phyloP scores from a whole-genome alignment of 345 rosid species.

The Lepidium aucheri region DNA sequence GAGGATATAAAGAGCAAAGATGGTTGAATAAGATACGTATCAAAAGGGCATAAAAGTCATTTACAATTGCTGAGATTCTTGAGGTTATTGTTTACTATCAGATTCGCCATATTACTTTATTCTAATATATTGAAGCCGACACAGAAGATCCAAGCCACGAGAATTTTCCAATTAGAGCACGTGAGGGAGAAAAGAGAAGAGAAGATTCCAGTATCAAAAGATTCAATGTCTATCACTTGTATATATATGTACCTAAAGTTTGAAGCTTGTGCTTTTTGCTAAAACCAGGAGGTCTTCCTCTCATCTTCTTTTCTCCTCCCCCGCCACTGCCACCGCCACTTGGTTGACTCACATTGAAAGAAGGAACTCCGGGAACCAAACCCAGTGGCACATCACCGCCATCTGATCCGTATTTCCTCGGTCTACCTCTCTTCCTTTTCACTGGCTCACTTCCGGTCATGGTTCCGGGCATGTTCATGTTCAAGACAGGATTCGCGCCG shows the following conservation, averaged over 20 bases:
- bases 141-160: background rate
- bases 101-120: slow-evolving; percentile 13
- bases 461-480: slow-evolving; percentile 41
- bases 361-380: slow-evolving; percentile 41
- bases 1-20: background rate
- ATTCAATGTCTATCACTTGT: background rate
- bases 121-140: slow-evolving; percentile 20
- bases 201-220: slow-evolving; percentile 1
- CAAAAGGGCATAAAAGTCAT: slow-evolving; percentile 3
- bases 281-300: slow-evolving; percentile 51
- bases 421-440: slow-evolving; percentile 81
- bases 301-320: slow-evolving; percentile 40
- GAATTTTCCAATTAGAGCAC: slow-evolving; percentile 8
- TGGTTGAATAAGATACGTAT: background rate
- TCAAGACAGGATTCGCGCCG: background rate
- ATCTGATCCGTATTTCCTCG: slow-evolving; percentile 66
- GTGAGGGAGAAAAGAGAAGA: slow-evolving; percentile 12
- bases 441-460: slow-evolving; percentile 34
- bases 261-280: slow-evolving; percentile 51
- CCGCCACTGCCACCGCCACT: slow-evolving; percentile 47
- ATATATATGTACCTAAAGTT: slow-evolving; percentile 41
- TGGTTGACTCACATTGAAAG: slow-evolving; percentile 27
- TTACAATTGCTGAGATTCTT: background rate
- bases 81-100: slow-evolving; percentile 8
- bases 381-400: slow-evolving; percentile 52